A percentile compares a stretch with the other conserved stretches of the same genome.
Evolutionary conservation across 2,329 filamentous ascomycete species (phyloP).

Genomic region (Fonsecaea pedrosoi): DNA sequence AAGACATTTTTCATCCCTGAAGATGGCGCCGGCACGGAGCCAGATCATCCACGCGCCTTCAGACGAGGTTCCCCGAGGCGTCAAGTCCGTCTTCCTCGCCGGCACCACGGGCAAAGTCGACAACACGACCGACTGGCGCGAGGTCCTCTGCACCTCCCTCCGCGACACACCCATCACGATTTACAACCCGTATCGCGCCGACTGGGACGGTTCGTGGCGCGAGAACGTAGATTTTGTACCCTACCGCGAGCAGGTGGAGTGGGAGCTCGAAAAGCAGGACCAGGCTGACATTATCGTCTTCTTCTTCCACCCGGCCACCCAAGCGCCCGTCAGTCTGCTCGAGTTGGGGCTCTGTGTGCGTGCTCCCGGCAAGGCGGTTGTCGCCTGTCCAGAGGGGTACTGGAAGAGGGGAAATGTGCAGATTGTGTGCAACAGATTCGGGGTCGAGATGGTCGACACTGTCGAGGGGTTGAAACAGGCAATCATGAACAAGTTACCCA

Average conservation of each 20-base stretch:
- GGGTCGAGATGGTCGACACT: no score
- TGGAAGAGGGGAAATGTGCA: no score
- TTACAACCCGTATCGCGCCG: constrained; percentile 62
- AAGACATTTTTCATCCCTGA: no score
- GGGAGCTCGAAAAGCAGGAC: constrained; percentile 67
- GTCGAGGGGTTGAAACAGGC: no score
- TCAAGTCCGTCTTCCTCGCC: constrained; percentile 61
- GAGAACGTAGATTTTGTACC: constrained; percentile 57
- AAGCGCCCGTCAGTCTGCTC: constrained; percentile 64
- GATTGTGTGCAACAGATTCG: no score
- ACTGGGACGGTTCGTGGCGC: constrained; percentile 63
- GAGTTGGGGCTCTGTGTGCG: constrained; percentile 64
- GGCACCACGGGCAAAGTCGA: constrained; percentile 60
- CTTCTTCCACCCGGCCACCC: constrained; percentile 61
- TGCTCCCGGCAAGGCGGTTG: constrained; percentile 53
- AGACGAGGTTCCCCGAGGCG: constrained; percentile 5
- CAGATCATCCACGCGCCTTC: constrained; percentile 11
- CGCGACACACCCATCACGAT: constrained; percentile 59
- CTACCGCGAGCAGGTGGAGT: constrained; percentile 63
- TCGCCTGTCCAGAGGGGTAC: constrained; percentile 53
- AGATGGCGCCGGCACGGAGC: not conserved
- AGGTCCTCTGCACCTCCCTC: constrained; percentile 52
- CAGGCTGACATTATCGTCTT: constrained; percentile 62
- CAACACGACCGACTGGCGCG: constrained; percentile 60
- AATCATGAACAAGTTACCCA: not conserved